Evolutionary conservation across 176 grass and related monocot species (phyloP).

Genomic region (Secale cereale): DNA sequence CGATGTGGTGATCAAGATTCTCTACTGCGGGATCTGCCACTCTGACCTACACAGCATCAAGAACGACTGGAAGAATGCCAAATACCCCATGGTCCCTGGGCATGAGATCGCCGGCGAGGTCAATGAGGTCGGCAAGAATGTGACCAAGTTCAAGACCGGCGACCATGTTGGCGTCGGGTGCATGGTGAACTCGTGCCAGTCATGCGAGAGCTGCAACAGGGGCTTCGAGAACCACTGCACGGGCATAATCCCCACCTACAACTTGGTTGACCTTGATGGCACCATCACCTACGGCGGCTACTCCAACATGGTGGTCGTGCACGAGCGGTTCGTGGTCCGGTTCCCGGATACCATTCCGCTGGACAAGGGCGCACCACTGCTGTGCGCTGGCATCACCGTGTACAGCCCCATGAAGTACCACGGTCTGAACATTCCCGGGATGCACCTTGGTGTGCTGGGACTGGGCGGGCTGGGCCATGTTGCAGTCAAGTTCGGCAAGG

Average conservation of each 20-base stretch:
- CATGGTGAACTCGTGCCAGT: conserved; percentile 58
- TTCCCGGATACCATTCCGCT: conserved; percentile 51
- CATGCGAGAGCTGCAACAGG: conserved; percentile 35
- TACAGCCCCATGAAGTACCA: conserved; percentile 68
- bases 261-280: conserved; percentile 34
- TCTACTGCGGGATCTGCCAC: conserved; percentile 82
- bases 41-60: conserved; percentile 69
- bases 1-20: conserved; percentile 69
- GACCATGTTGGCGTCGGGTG: conserved; percentile 66
- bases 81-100: conserved; percentile 65
- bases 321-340: conserved; percentile 48
- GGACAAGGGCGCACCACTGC: conserved; percentile 51
- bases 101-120: conserved; percentile 66
- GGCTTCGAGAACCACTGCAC: conserved; percentile 55
- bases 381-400: conserved; percentile 68
- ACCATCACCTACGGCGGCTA: conserved; percentile 64
- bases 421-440: conserved; percentile 7
- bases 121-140: conserved; percentile 47
- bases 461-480: conserved; percentile 36
- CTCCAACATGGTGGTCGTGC: conserved; percentile 36
- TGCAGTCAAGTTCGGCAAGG: conserved; percentile 58
- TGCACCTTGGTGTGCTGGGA: conserved; percentile 47
- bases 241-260: conserved; percentile 35
- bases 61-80: conserved; percentile 59
- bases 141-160: conserved; percentile 37